Percentiles rank a stretch among this genome's conserved stretches.
Evolutionary conservation across 306 rosid species (phyloP).

Genomic region (Ormosia emarginata): DNA sequence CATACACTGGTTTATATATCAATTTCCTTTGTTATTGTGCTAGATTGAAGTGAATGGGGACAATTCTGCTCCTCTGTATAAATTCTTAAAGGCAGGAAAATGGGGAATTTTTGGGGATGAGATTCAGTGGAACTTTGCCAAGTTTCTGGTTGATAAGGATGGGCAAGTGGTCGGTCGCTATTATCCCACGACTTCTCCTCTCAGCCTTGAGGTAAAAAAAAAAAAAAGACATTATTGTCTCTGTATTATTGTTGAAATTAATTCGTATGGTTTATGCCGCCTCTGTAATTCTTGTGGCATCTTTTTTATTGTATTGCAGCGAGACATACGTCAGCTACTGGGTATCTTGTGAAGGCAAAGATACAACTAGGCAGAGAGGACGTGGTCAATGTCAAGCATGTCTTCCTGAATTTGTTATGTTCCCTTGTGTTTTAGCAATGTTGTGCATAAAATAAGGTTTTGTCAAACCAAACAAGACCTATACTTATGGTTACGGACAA

Average conservation of each 20-base stretch:
- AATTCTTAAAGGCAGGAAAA: constrained; percentile 65
- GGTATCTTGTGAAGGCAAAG: constrained; percentile 33
- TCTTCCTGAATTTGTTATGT: not conserved
- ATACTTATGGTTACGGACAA: not conserved
- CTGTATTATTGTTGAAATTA: not conserved
- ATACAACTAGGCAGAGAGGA: not conserved
- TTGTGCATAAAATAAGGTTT: not conserved
- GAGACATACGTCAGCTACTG: constrained; percentile 56
- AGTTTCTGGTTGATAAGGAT: constrained; percentile 71
- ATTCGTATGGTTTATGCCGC: not conserved
- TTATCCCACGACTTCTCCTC: constrained; percentile 86
- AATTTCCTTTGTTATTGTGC: not conserved
- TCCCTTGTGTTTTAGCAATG: not conserved
- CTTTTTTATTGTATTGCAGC: constrained; percentile 35
- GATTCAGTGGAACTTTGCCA: constrained; percentile 87
- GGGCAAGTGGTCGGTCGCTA: constrained; percentile 72
- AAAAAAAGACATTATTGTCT: not conserved
- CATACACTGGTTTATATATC: not conserved
- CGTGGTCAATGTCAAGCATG: not conserved
- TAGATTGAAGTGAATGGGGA: constrained; percentile 90
- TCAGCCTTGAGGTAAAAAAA: constrained; percentile 83
- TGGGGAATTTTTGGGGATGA: constrained; percentile 87
- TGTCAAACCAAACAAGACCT: not conserved
- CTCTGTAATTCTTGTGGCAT: not conserved
- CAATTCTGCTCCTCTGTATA: constrained; percentile 59